phyloP scores from a whole-genome alignment of 2,329 filamentous ascomycete genomes.

The Teratosphaeria epicoccoides region DNA sequence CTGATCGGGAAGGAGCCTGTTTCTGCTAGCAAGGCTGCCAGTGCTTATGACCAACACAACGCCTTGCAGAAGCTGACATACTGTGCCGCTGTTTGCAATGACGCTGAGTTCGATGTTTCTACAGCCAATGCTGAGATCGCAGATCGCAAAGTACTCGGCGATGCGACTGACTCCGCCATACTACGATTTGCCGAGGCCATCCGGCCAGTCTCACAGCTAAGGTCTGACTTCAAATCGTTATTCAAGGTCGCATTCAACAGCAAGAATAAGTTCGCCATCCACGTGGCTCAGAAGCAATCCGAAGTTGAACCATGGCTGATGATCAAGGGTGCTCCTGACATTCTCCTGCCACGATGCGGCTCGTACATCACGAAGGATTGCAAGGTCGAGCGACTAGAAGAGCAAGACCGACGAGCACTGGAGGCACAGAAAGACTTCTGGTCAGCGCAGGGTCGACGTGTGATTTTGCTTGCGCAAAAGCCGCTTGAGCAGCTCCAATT shows the following conservation, averaged over 20 bases:
- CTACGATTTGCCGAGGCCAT: constrained; percentile 60
- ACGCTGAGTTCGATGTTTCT: constrained; percentile 61
- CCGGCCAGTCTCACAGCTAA: constrained; percentile 48
- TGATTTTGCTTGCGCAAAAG: constrained; percentile 47
- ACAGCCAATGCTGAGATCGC: constrained; percentile 42
- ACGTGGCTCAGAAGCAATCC: constrained; percentile 41
- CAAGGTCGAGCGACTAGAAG: constrained; percentile 40
- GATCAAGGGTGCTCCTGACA: constrained; percentile 72
- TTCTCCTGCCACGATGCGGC: constrained; percentile 55
- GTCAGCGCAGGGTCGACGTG: constrained; percentile 31
- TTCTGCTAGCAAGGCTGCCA: constrained; percentile 39
- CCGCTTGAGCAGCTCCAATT: constrained; percentile 49
- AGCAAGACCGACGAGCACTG: constrained; percentile 36
- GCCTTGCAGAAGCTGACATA: constrained; percentile 49
- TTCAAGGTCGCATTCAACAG: constrained; percentile 68
- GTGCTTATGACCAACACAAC: constrained; percentile 23
- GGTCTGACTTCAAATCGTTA: constrained; percentile 52
- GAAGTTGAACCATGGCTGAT: constrained; percentile 41
- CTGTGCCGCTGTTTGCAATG: constrained; percentile 60
- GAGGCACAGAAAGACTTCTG: constrained; percentile 51
- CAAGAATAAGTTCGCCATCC: constrained; percentile 71
- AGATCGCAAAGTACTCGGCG: constrained; percentile 48
- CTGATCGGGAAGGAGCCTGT: constrained; percentile 46
- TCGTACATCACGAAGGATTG: constrained; percentile 48
- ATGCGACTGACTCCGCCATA: constrained; percentile 67